These are phyloP conservation scores for Hypocrella siamensis DNA, from an alignment of 2,329 filamentous ascomycete genomes.

Conservation along the genomic window DNA sequence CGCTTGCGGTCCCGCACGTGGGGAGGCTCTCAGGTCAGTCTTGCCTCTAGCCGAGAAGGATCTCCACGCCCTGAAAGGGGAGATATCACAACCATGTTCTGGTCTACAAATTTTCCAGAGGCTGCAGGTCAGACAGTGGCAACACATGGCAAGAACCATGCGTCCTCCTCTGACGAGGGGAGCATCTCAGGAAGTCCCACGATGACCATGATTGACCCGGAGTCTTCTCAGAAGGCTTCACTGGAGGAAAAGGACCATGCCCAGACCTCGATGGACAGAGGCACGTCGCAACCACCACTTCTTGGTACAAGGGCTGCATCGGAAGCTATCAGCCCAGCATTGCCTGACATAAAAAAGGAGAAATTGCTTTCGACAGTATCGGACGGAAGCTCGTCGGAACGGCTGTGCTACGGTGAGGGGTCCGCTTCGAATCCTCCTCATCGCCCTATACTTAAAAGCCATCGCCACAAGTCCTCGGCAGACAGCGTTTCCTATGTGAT, in stretches of 20 bases:
- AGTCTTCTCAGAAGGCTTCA: neutral
- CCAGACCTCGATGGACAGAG: too few species aligned
- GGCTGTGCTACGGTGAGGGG: neutral
- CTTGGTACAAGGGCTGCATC: too few species aligned
- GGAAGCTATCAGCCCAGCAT: too few species aligned
- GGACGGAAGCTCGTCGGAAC: neutral
- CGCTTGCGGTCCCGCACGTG: constrained; percentile 62
- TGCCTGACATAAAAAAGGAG: too few species aligned
- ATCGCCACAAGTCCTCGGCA: constrained; percentile 38
- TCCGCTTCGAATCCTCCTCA: constrained; percentile 5
- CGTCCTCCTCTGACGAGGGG: constrained; percentile 29
- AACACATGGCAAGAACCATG: constrained; percentile 30
- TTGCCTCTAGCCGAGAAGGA: constrained; percentile 38
- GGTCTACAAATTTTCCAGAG: constrained; percentile 3
- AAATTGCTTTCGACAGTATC: too few species aligned
- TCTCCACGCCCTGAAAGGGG: constrained; percentile 33
- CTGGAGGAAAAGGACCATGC: neutral
- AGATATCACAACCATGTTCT: constrained; percentile 17
- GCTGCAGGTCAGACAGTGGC: constrained; percentile 1
- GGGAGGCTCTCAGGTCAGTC: constrained; percentile 64
- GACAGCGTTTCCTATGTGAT: constrained; percentile 59
- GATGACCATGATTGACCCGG: constrained; percentile 20
- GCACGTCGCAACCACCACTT: too few species aligned
- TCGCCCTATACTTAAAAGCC: constrained; percentile 17
- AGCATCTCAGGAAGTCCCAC: constrained; percentile 35